Evolutionary conservation across 768 basidiomycete genomes (phyloP).

Genomic region (Lepiota venenata): DNA sequence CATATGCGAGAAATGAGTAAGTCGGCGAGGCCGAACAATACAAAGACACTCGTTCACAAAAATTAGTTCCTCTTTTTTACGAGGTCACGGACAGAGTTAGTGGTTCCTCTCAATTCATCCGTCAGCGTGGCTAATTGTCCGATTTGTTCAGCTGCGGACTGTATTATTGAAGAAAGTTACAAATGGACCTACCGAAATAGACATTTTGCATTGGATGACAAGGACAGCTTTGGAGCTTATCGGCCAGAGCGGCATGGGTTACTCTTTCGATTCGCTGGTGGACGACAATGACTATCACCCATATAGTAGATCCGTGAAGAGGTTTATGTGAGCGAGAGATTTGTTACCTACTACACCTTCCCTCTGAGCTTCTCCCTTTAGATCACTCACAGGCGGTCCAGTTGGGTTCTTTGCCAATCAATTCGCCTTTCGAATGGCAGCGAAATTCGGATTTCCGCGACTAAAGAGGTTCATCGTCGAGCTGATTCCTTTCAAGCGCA

Average conservation of each 20-base stretch:
- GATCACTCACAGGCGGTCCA: slow-evolving; percentile 6
- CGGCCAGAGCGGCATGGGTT: slow-evolving; percentile 28
- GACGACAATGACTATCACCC: slow-evolving; percentile 24
- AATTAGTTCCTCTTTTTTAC: slow-evolving; percentile 26
- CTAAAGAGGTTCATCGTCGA: slow-evolving; percentile 29
- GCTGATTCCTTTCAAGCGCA: slow-evolving; percentile 23
- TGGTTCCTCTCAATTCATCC: background rate
- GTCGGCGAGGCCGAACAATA: background rate
- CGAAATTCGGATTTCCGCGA: slow-evolving; percentile 19
- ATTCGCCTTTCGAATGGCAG: slow-evolving; percentile 10
- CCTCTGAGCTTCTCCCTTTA: background rate
- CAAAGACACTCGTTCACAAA: background rate
- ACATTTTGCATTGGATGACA: slow-evolving; percentile 23
- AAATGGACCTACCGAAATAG: slow-evolving; percentile 26
- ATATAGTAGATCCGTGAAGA: slow-evolving; percentile 23
- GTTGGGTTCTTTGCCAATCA: slow-evolving; percentile 12
- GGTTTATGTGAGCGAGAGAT: slow-evolving; percentile 21
- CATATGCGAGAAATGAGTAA: slow-evolving; percentile 35
- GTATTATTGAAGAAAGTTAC: slow-evolving; percentile 21
- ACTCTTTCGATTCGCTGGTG: slow-evolving; percentile 26
- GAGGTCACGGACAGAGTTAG: slow-evolving; percentile 21
- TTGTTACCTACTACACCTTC: background rate
- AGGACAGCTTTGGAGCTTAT: slow-evolving; percentile 28
- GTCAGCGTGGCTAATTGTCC: background rate
- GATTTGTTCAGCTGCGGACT: slow-evolving; percentile 22